Conservation (phyloP, 2,329 filamentous ascomycete species). For the Geosmithia morbida region DNA sequence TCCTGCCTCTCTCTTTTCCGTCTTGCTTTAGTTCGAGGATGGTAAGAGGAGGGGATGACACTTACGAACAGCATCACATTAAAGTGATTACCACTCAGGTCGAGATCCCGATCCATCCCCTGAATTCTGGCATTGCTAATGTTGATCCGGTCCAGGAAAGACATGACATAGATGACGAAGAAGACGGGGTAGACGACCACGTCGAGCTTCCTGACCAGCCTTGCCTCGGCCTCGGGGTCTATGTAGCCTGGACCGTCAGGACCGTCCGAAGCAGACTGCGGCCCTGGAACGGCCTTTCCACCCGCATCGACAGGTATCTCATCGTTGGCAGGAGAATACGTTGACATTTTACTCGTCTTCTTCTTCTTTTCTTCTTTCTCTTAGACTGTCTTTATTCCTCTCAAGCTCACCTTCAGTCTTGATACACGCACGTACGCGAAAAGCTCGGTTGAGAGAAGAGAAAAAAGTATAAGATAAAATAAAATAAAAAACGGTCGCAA, state of each 20-base stretch:
- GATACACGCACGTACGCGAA: too few species aligned
- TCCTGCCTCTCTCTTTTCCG: background rate
- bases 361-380: background rate
- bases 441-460: background rate
- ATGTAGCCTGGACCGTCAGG: conserved; percentile 5
- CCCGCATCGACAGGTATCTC: background rate
- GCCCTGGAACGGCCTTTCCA: background rate
- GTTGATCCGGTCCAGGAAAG: conserved; percentile 28
- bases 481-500: too few species aligned
- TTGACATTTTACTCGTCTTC: background rate
- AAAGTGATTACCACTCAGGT: conserved; percentile 24
- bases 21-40: background rate
- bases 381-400: too few species aligned
- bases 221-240: conserved; percentile 17
- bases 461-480: background rate
- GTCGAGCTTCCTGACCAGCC: conserved; percentile 25
- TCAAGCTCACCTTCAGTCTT: too few species aligned
- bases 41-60: background rate
- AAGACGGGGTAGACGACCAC: conserved; percentile 23
- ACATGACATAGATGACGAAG: conserved; percentile 23
- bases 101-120: conserved; percentile 24
- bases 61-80: conserved; percentile 24
- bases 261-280: background rate
- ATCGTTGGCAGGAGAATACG: background rate
- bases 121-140: conserved; percentile 32